Evolutionary conservation across 164 flowering plant genomes (phyloP).

Genomic region (Magnolia sinica): DNA sequence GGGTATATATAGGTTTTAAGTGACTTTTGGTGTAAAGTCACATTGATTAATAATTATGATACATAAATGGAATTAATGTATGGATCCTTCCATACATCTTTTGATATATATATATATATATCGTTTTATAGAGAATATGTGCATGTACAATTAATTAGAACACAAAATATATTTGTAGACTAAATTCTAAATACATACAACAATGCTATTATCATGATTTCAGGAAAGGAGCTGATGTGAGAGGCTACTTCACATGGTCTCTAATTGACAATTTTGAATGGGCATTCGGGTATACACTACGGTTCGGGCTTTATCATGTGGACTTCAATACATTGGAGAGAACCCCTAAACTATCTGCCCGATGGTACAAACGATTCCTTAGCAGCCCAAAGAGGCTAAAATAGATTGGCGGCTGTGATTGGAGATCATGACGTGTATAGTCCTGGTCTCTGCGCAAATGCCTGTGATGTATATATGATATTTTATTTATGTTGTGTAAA

Average conservation of each 20-base stretch:
- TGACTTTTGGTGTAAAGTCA: no score
- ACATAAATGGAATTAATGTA: no score
- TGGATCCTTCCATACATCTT: no score
- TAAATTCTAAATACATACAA: no score
- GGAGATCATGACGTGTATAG: neutral
- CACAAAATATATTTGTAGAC: no score
- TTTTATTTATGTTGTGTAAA: no score
- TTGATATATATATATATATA: no score
- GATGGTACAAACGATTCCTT: conserved; percentile 35
- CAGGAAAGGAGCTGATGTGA: conserved; percentile 15
- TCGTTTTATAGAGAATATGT: no score
- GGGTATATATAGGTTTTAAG: no score
- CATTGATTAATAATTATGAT: no score
- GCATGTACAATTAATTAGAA: no score
- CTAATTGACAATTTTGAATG: conserved; percentile 48
- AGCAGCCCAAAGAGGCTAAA: neutral
- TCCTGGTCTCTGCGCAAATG: neutral
- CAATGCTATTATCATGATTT: neutral
- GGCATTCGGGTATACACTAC: conserved; percentile 22
- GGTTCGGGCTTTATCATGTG: conserved; percentile 37
- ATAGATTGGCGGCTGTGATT: neutral
- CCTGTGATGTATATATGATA: no score
- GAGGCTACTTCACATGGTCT: conserved; percentile 34
- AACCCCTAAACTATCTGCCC: conserved; percentile 39
- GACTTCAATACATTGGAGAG: conserved; percentile 28